Percentiles rank a stretch among this genome's conserved stretches.
phyloP scores from a whole-genome alignment of 2,329 filamentous ascomycete species.

The Rhinocladiella mackenziei region DNA sequence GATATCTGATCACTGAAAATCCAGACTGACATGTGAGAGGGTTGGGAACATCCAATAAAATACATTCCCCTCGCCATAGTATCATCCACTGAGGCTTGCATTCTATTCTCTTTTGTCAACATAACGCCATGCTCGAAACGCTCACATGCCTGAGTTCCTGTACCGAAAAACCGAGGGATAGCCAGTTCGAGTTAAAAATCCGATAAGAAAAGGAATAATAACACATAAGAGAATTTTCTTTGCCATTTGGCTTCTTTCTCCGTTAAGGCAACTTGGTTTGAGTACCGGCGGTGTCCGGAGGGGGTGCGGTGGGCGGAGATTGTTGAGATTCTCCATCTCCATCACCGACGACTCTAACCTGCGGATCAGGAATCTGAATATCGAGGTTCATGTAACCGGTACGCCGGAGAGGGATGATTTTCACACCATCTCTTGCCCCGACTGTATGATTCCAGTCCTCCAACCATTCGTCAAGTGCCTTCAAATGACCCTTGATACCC shows the following conservation, averaged over 20 bases:
- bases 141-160: background rate
- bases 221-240: background rate
- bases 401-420: constrained; percentile 70
- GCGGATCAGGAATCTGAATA: constrained; percentile 50
- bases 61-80: too few relatives aligned
- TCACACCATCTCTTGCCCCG: constrained; percentile 60
- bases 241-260: constrained; percentile 2
- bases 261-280: too few relatives aligned
- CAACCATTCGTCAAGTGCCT: constrained; percentile 71
- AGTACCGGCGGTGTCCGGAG: constrained; percentile 7
- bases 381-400: constrained; percentile 76
- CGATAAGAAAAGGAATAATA: background rate
- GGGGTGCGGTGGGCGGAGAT: constrained; percentile 8
- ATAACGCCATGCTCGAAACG: constrained; percentile 11
- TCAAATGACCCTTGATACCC: constrained; percentile 64
- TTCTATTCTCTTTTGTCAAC: too few relatives aligned
- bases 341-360: constrained; percentile 42
- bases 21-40: too few relatives aligned
- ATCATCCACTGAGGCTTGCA: too few relatives aligned
- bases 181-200: background rate
- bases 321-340: constrained; percentile 20
- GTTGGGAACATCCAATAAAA: too few relatives aligned
- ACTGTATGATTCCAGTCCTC: constrained; percentile 76
- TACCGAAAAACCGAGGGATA: background rate
- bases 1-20: too few relatives aligned